These are phyloP conservation scores for Thuidium tamariscinum DNA, from an alignment of 225 moss, liverwort and hornwort species.

Conservation along the genomic window DNA sequence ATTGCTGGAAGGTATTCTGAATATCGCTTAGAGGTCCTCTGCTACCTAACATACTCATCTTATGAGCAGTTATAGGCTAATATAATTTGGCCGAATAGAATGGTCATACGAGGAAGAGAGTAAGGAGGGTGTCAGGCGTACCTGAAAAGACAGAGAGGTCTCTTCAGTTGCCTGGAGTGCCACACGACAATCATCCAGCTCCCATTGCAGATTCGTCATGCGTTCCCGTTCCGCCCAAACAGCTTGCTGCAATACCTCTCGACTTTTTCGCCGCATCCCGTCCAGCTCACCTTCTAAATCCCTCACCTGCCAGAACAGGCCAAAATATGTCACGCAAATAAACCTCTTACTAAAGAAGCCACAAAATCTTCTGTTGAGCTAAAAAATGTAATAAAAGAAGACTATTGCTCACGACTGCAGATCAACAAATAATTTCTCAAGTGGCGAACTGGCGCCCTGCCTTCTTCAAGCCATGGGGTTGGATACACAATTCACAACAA, in stretches of 20 bases:
- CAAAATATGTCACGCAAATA: not conserved
- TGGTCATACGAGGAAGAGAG: not conserved
- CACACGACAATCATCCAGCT: conserved; percentile 86
- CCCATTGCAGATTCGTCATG: conserved; percentile 88
- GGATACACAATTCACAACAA: not conserved
- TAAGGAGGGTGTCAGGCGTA: not conserved
- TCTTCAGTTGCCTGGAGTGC: conserved; percentile 64
- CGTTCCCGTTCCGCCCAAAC: conserved; percentile 86
- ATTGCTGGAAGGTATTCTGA: not conserved
- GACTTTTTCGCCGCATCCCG: conserved; percentile 81
- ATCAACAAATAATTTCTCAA: not conserved
- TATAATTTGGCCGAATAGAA: not conserved
- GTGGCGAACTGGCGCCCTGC: not conserved
- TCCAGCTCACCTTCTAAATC: conserved; percentile 94
- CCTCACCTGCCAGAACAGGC: conserved; percentile 53
- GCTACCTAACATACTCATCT: not conserved
- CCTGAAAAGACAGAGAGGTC: conserved; percentile 48
- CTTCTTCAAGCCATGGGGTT: not conserved
- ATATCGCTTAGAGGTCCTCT: not conserved
- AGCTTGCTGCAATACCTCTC: conserved; percentile 94
- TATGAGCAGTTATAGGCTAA: not conserved
- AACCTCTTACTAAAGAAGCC: not conserved
- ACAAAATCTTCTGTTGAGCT: not conserved
- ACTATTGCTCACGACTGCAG: not conserved
- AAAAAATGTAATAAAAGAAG: not conserved